Base-by-base conservation (phyloP, 78 protist genomes). In the Dictyostelium intermedium region DNA sequence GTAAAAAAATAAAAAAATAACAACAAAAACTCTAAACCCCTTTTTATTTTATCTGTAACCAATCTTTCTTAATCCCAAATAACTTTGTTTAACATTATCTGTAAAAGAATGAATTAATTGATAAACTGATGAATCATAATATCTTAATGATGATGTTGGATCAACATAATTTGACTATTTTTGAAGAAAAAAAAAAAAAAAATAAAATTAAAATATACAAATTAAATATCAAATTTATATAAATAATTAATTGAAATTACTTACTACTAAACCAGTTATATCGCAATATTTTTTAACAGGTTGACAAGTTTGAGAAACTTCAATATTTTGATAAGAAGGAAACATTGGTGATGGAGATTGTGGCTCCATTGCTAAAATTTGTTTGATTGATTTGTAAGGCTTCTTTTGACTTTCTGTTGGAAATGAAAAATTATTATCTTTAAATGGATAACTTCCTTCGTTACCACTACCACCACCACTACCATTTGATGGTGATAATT, bases 261-360 rank as follows among this genome's bases (percentile, higher is more conserved):
- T 34, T 80, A 43, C 84, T n/a, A 43, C 11, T 13, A 27, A 77
- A 35, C 92, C 92, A 20, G 92, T 86, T 14, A 86, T 60, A 82
- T 82, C 86, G 35, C 86, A 82, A 82, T 82, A 82, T 35, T 82
- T 82, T 82, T 34, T 82, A 56, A 56, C 23, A 1, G 86, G 86
- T 82, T 45, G 45, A 18, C 61, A 35, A 10, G 86, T 82, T 82
- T 50, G 74, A 45, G 86, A 82, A 20, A 39, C 92, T 61, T 86
- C 82, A 77, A 86, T 86, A 77, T 86, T 86, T 86, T 50, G 56
- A 77, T 78, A 86, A 14, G 92, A 60, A 61, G 92, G 92, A 39
- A 86, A 86, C 27, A 25, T 60, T 32, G 92, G 84, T 53, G 83
- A 69, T 60, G 81, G 23, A 25, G 43, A 9, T 39, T 35, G 32